Percentiles rank a stretch among this genome's conserved stretches.
Evolutionary conservation across 2,329 filamentous ascomycete genomes (phyloP).

Genomic region (Pestalotiopsis sp.): DNA sequence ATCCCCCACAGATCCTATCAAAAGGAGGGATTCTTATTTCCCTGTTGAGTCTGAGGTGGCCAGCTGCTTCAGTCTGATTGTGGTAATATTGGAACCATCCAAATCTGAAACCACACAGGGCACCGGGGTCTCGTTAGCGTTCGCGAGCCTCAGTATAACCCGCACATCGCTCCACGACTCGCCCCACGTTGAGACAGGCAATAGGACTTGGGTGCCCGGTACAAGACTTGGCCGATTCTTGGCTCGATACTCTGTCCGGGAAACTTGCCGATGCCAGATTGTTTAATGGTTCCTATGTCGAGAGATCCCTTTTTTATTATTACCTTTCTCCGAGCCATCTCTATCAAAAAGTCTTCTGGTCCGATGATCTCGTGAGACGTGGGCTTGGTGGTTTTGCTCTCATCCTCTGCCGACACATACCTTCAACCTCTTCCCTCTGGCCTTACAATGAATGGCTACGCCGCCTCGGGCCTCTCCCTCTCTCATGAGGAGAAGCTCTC

Average conservation of each 20-base stretch:
- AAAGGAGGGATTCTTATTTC: background rate
- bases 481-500: conserved; percentile 46
- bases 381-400: background rate
- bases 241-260: background rate
- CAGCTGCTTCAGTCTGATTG: conserved; percentile 2
- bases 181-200: conserved; percentile 4
- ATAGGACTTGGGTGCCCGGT: background rate
- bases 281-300: background rate
- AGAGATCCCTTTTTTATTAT: background rate
- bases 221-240: background rate
- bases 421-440: conserved; percentile 9
- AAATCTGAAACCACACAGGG: conserved; percentile 4
- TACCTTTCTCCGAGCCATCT: background rate
- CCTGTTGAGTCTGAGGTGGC: conserved; percentile 4
- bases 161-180: conserved; percentile 6
- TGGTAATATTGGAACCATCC: background rate
- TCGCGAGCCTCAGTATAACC: background rate
- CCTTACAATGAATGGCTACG: conserved; percentile 42
- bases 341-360: background rate
- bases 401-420: background rate
- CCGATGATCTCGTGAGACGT: background rate
- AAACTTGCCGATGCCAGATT: conserved; percentile 7
- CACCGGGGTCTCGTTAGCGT: background rate
- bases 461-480: conserved; percentile 33
- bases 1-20: background rate